A percentile compares a stretch with the other conserved stretches of the same genome.
Conservation (phyloP, 768 basidiomycete species). For the Phylloporus scabripes region DNA sequence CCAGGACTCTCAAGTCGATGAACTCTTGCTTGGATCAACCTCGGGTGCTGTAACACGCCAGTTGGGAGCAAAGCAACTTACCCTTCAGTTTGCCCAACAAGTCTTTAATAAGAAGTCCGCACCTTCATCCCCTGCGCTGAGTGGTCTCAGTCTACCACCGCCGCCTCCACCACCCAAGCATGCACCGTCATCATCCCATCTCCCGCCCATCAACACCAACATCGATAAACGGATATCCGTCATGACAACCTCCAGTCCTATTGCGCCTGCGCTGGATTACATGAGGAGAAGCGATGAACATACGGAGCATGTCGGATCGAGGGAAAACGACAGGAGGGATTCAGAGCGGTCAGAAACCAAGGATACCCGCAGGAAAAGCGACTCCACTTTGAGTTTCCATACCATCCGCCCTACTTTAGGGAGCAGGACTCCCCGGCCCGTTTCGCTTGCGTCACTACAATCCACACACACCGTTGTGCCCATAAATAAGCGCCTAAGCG, state of each 20-base stretch:
- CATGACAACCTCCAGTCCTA: slow-evolving; percentile 49
- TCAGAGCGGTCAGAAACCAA: slow-evolving; percentile 41
- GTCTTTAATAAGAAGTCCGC: slow-evolving; percentile 39
- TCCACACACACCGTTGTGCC: slow-evolving; percentile 70
- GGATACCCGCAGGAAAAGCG: slow-evolving; percentile 76
- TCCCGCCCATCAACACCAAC: slow-evolving; percentile 17
- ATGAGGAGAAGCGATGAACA: slow-evolving; percentile 40
- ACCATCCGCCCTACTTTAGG: slow-evolving; percentile 58
- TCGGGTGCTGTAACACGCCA: slow-evolving; percentile 15
- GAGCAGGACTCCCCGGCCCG: slow-evolving; percentile 57
- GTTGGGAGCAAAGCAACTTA: slow-evolving; percentile 31
- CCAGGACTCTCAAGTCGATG: slow-evolving; percentile 19
- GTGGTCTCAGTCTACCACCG: slow-evolving; percentile 26
- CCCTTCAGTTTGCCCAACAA: slow-evolving; percentile 43
- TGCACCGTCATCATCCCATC: slow-evolving; percentile 19
- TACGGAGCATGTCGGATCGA: slow-evolving; percentile 16
- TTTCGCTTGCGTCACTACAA: slow-evolving; percentile 72
- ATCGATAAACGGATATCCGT: slow-evolving; percentile 44
- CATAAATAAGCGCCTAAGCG: slow-evolving; percentile 59
- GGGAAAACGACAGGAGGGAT: slow-evolving; percentile 28
- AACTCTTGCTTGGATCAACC: slow-evolving; percentile 9
- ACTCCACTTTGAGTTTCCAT: slow-evolving; percentile 73
- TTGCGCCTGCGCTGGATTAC: slow-evolving; percentile 53
- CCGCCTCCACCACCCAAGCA: slow-evolving; percentile 39
- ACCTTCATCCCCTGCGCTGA: slow-evolving; percentile 31